Evolutionary conservation across 345 rosid genomes (phyloP), one percentile per base, ranked within the genome.

Genomic region (Gossypium australe): DNA sequence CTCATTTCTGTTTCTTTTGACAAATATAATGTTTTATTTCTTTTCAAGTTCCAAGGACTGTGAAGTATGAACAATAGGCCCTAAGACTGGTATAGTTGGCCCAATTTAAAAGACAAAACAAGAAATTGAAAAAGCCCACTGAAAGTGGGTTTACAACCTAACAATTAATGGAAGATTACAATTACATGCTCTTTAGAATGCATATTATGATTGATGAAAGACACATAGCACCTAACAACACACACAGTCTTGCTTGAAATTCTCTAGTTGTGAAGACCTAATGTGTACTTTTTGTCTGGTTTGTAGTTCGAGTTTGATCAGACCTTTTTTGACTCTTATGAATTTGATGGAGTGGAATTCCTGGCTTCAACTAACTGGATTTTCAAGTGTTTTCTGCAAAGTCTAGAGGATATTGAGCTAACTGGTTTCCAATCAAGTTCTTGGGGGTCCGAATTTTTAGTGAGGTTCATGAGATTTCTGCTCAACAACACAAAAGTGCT

Each of bases 231-330:
- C n/a, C 27, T 44, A 44, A 20, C 29, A 11, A 16, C 12, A 22
- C 11, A 9, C 9, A 3, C 41, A 0, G 16, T 45, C 34, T 67
- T 45, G 34, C 34, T 22, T 22, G 55, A 12, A 67, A 20, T 67
- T 20, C 70, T 67, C 34, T 67, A 6, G 12, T 67, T 12, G 5
- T 67, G 8, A 27, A 22, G 56, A 22, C 41, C 56, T 67, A 16
- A 67, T 67, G 12, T 14, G 38, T 45, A 65, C n/a, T 45, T 68
- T 56, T 48, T 48, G 44, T 48, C 44, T 49, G 9, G 17, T 67
- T 68, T 68, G 59, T 49, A 68, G 72, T 49, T 49, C 24, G 72
- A 75, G 56, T 75, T 49, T 51, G 45, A 27, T 29, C 49, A 74
- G 70, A 52, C 41, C n/a, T 51, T 70, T 71, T 71, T 71, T 65